Evolutionary conservation across 2,329 filamentous ascomycete species (phyloP).

Genomic region (Dissoconium aciculare): DNA sequence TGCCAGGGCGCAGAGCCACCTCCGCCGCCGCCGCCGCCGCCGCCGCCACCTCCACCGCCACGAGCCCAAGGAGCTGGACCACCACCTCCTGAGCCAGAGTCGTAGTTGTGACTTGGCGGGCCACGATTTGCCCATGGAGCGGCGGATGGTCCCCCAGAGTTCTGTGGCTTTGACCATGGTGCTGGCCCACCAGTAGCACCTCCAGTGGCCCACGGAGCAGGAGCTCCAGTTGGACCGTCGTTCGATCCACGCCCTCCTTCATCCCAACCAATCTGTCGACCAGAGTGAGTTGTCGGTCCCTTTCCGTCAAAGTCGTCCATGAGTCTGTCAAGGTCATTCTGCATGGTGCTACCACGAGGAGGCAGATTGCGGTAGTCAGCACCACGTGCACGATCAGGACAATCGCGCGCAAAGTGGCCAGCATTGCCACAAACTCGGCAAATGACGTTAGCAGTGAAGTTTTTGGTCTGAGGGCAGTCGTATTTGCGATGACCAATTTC

Average conservation of each 20-base stretch:
- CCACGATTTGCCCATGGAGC: conserved; percentile 25
- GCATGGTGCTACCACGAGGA: conserved; percentile 52
- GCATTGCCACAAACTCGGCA: conserved; percentile 96
- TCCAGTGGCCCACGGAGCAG: conserved; percentile 17
- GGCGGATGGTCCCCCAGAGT: conserved; percentile 16
- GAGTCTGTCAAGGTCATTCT: conserved; percentile 94
- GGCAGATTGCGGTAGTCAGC: conserved; percentile 74
- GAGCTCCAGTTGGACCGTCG: conserved; percentile 41
- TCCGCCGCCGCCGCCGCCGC: conserved; percentile 9
- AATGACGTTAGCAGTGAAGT: conserved; percentile 98
- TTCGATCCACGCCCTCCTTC: conserved; percentile 45
- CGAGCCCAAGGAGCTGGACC: conserved; percentile 12
- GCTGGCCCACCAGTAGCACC: conserved; percentile 20
- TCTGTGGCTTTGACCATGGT: conserved; percentile 23
- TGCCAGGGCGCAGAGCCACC: conserved; percentile 19
- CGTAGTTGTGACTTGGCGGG: conserved; percentile 7
- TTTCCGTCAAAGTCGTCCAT: conserved; percentile 92
- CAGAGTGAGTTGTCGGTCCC: conserved; percentile 43
- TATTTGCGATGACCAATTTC: conserved; percentile 99
- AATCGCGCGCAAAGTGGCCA: conserved; percentile 95
- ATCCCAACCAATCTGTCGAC: conserved; percentile 74
- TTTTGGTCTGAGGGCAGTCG: conserved; percentile 92
- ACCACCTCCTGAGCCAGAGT: conserved; percentile 5
- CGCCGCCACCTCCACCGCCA: conserved; percentile 6
- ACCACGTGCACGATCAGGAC: conserved; percentile 83